phyloP scores from a whole-genome alignment of 1,284 basidiomycete species.

The Moniliophthora roreri region DNA sequence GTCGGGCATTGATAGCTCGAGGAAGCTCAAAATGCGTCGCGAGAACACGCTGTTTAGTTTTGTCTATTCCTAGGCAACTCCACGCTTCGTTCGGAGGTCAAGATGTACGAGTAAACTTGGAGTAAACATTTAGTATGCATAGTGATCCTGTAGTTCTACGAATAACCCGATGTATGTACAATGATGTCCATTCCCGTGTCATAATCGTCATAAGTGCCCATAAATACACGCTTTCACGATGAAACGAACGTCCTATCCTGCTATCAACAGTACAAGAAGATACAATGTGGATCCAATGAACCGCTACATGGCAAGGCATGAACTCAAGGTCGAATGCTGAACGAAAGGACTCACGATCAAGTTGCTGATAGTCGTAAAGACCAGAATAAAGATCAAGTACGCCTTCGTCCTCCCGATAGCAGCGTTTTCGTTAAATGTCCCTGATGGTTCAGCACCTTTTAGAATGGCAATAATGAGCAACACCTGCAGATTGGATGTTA shows the following conservation, averaged over 20 bases:
- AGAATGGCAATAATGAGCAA: constrained; percentile 76
- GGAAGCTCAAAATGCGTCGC: not conserved
- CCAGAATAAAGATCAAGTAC: constrained; percentile 81
- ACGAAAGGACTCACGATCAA: constrained; percentile 43
- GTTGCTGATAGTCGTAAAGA: constrained; percentile 77
- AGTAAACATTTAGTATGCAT: too few species aligned
- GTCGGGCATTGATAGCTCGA: constrained; percentile 1
- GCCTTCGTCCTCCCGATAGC: constrained; percentile 61
- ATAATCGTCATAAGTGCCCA: not conserved
- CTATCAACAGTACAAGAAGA: constrained; percentile 43
- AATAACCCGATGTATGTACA: too few species aligned
- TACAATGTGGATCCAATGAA: constrained; percentile 48
- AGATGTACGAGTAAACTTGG: too few species aligned
- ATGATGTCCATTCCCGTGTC: too few species aligned
- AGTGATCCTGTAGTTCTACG: too few species aligned
- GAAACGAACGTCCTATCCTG: constrained; percentile 31
- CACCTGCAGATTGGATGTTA: constrained; percentile 44
- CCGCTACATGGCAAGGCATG: constrained; percentile 29
- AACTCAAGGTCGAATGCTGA: constrained; percentile 2
- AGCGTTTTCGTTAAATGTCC: constrained; percentile 59
- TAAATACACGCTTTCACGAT: not conserved
- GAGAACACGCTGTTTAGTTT: constrained; percentile 13
- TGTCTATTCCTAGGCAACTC: constrained; percentile 8
- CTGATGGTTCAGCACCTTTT: constrained; percentile 58
- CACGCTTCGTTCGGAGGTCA: too few species aligned